Evolutionary conservation across 2,329 filamentous ascomycete genomes (phyloP), one percentile per base, ranked within the genome.

Genomic region (Rugonectria rugulosa): DNA sequence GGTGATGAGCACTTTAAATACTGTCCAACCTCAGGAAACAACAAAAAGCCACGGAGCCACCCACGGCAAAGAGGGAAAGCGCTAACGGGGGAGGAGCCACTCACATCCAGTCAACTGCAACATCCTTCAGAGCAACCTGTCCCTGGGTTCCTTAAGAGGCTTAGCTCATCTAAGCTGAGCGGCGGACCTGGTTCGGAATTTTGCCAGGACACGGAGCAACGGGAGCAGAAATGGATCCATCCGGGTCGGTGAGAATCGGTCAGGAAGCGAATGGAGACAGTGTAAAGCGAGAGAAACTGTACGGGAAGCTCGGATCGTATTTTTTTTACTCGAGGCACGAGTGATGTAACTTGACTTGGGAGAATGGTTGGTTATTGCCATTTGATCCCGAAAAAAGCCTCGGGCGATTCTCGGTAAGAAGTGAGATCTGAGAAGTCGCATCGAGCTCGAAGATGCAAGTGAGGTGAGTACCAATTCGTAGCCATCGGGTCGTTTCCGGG

Each of bases 181-280:
- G 53, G 56, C 65, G 65, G 65, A 66, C 58, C 40, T 60, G 36
- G 53, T 60, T 68, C 65, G 65, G 65, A 56, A 63, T 65, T 51
- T 61, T 53, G 50, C 49, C 42, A 56, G 56, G 57, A 54, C 52
- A 64, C 62, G 63, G 63, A 59, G 53, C 51, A 59, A 56, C 34
- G 53, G 43, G 49, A 57, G 31, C 27, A 32, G n/a, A 21, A 21
- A 26, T 31, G 46, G 45, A 50, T 15, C 43, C 31, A 43, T 32
- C 44, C 19, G 11, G 27, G 26, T 44, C 40, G 46, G 51, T 53
- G 49, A 53, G 50, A 48, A 48, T 53, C 43, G 50, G 44, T 42
- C 32, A 37, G 32, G 20, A 12, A 6, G n/a, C n/a, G n/a, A n/a
- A n/a, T n/a, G n/a, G 20, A 44, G 27, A 11, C 19, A 19, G n/a